Percentiles rank a stretch among this genome's conserved stretches.
phyloP scores from a whole-genome alignment of 805 yeast species.

The Yarrowia keelungensis region DNA sequence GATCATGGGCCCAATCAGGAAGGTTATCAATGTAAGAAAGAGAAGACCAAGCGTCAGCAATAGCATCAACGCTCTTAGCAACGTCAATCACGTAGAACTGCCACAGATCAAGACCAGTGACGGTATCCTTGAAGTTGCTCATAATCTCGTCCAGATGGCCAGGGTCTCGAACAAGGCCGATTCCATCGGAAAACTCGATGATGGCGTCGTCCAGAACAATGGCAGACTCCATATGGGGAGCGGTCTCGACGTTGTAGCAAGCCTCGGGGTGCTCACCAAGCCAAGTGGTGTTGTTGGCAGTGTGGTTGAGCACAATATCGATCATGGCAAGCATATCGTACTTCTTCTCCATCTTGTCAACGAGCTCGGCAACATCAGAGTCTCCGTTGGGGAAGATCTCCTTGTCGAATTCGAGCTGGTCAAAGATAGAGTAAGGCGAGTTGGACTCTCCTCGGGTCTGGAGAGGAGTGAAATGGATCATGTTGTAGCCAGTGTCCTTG shows the following conservation, averaged over 20 bases:
- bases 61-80: slow-evolving; percentile 51
- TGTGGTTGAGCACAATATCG: slow-evolving; percentile 93
- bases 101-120: slow-evolving; percentile 78
- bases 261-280: slow-evolving; percentile 83
- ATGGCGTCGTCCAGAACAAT: slow-evolving; percentile 80
- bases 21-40: slow-evolving; percentile 42
- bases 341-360: slow-evolving; percentile 58
- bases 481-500: slow-evolving; percentile 81
- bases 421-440: slow-evolving; percentile 91
- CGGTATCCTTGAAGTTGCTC: slow-evolving; percentile 71
- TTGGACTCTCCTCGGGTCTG: slow-evolving; percentile 88
- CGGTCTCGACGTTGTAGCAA: slow-evolving; percentile 84
- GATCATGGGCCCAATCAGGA: slow-evolving; percentile 46
- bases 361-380: slow-evolving; percentile 61
- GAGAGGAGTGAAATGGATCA: slow-evolving; percentile 95
- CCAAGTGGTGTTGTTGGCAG: slow-evolving; percentile 92
- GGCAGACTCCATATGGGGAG: slow-evolving; percentile 87
- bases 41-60: slow-evolving; percentile 42
- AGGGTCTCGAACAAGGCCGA: slow-evolving; percentile 63
- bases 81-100: slow-evolving; percentile 82
- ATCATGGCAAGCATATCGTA: slow-evolving; percentile 78
- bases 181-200: slow-evolving; percentile 65
- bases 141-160: slow-evolving; percentile 67
- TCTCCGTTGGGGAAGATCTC: slow-evolving; percentile 61
- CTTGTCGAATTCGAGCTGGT: slow-evolving; percentile 82